Evolutionary conservation across 331 rosid genomes (phyloP), one percentile per base, ranked within the genome.

Genomic region (Acacia pycnantha): DNA sequence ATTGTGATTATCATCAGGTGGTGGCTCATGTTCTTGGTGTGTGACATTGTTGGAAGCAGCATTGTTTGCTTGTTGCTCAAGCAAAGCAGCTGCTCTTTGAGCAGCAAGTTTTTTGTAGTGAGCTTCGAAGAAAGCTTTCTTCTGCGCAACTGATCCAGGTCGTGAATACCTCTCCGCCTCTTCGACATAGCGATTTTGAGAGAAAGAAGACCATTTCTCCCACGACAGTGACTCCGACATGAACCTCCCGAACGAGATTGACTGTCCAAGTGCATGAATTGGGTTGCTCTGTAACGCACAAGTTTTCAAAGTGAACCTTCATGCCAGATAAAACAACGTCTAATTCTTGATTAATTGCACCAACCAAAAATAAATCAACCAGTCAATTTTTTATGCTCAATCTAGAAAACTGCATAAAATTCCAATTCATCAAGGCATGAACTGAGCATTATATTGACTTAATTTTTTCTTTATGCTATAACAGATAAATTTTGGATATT

Each of bases 101-200:
- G 98, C 97, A 21, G 98, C 98, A 58, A 95, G 76, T 72, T 88
- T 95, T 86, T 88, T 95, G 91, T 95, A 95, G 77, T 95, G 98
- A 68, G 98, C 98, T 90, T 95, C 98, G 84, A 95, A 95, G 87
- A 95, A 95, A 61, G 98, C 98, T 82, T 95, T 95, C 91, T 95
- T 95, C 86, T 93, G 98, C 2, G 98, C 98, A 65, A 95, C 98
- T 14, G 98, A 91, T 29, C 98, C 98, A 0, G 98, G 98, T 22
- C 80, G 81, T 5, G 98, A 83, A 72, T 46, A 87, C 85, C 90
- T 87, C 91, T 95, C 97, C 0, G 98, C 98, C 84, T 95, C 98
- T 84, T 95, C 98, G 0, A 95, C 98, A 2, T 95, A 93, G 27
- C 96, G 97, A 79, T 95, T 95, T 74, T 88, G 87, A 29, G 98